Evolutionary conservation across 2,329 filamentous ascomycete genomes (phyloP), one percentile per base, ranked within the genome.

Genomic region (Kalmusia sp.): DNA sequence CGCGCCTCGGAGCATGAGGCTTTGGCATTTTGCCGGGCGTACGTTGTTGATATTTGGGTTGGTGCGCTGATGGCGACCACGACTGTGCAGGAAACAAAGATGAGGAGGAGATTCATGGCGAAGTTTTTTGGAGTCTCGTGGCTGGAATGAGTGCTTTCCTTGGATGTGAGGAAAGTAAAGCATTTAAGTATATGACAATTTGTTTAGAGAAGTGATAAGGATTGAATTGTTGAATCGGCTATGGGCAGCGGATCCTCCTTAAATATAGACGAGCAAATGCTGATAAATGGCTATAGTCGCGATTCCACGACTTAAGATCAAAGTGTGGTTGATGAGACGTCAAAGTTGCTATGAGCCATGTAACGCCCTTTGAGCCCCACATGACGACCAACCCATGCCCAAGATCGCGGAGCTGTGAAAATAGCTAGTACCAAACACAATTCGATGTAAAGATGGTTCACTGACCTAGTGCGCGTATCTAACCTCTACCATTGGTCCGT

Each of bases 401-500:
- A 38, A 54, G 31, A n/a, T 39, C 35, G 35, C 35, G 15, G 8
- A 31, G 35, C 35, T 19, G 4, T 24, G 9, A 39, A 31, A 31
- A 7, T 31, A 31, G 7, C 7, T 8, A 31, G 14, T 14, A 31
- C 8, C n/a, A 40, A 7, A 4, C 37, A 4, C 12, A 15, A 7
- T 21, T 24, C 37, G 7, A 7, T n/a, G 37, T 19, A 40, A 5
- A 40, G 4, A 21, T 24, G 19, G 11, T 24, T 37, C 21, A 6
- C 6, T 6, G 12, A 43, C 2, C 37, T 41, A 27, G 24, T 25
- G 27, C 43, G 24, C 31, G 25, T 48, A 21, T 33, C 35, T 67
- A 21, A 76, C 68, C 76, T 90, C 82, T 35, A 90, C 79, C 76
- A 89, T 79, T 2, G 86, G 85, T 1, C 89, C 88, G 62, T 88